Base-by-base conservation (phyloP, 768 basidiomycete species). In the Vararia minispora region DNA sequence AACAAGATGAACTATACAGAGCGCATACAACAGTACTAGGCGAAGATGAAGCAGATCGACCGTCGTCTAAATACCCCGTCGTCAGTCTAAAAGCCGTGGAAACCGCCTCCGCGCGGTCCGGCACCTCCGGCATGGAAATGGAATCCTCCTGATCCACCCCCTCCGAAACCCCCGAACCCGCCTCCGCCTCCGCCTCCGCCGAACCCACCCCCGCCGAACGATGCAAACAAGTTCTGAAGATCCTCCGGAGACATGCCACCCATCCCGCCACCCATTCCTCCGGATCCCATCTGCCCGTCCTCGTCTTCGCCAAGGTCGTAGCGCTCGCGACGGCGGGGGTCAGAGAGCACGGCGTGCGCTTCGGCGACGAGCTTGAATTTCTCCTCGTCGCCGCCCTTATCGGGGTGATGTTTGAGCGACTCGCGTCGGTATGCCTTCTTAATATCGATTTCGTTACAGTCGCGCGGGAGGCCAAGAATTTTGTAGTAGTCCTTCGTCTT, bases 341-440 rank as follows among this genome's bases (percentile, higher is more conserved):
- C 89, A 0, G 84, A 87, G 2, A 91, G 74, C 3, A 91, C 80
- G 6, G 75, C 71, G 45, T 91, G 69, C 2, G 87, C 85, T 58
- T 90, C 89, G 1, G 67, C 75, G 22, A 88, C 79, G 16, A 89
- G 69, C 59, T 97, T 95, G 74, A 98, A 98, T 50, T 87, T 84
- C 54, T 95, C 94, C 51, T 94, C 91, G 54, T 90, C 87, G 21
- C 92, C 92, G 20, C 92, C 90, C 72, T 88, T 88, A 58, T 88
- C 85, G 33, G 84, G 84, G 59, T 87, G 84, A 49, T 87, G 84
- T 49, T 76, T 84, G 56, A 90, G 58, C 51, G 81, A 85, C 60
- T 90, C 85, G 49, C 78, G 71, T 43, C 90, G 71, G 58, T 97
- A 97, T 23, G 72, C 94, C 61, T 91, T 95, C 67, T 86, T 91